Base-by-base conservation (phyloP, 192 early-diverging fungal genomes). In the Rhizophagus sp. region DNA sequence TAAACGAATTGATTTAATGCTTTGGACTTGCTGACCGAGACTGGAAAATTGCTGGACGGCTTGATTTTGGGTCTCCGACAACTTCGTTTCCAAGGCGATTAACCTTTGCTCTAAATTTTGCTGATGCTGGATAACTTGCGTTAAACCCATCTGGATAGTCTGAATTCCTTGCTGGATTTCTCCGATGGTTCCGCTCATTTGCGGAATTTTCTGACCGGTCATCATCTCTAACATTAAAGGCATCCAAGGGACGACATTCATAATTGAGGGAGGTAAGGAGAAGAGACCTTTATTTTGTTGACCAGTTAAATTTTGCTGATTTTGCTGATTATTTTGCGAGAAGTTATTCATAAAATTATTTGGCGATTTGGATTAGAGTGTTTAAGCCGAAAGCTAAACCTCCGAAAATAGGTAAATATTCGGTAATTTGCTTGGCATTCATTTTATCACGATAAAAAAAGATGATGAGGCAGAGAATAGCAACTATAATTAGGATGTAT, bases 101-200 rank as follows among this genome's bases (percentile, higher is more conserved):
- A 74, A 24, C 25, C 72, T 57, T 57, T 74, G 72, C 0, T 2
- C 30, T 25, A 74, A 17, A 57, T 74, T 49, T 10, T 74, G 72
- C 22, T 73, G 44, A 12, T 17, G 11, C 5, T 17, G 33, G 9
- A 73, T 3, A 27, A 73, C 25, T 52, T 73, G 72, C n/a, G n/a
- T n/a, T n/a, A 30, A 73, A 13, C 39, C n/a, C n/a, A n/a, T n/a
- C n/a, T n/a, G n/a, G n/a, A n/a, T 8, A 74, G 5, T 1, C 22
- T 49, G 47, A 49, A 49, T 49, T 74, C n/a, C n/a, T n/a, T n/a
- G n/a, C n/a, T 74, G 72, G 11, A 74, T 74, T 57, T 74, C 72
- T 33, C 11, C 72, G 6, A 52, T 73, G 19, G 39, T 73, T 1
- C 72, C 72, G 9, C 24, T 22, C 24, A 50, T 74, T 6, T 44